These are phyloP conservation scores for Herpetospermum pedunculosum DNA, from an alignment of 306 rosid species.

Conservation along the genomic window DNA sequence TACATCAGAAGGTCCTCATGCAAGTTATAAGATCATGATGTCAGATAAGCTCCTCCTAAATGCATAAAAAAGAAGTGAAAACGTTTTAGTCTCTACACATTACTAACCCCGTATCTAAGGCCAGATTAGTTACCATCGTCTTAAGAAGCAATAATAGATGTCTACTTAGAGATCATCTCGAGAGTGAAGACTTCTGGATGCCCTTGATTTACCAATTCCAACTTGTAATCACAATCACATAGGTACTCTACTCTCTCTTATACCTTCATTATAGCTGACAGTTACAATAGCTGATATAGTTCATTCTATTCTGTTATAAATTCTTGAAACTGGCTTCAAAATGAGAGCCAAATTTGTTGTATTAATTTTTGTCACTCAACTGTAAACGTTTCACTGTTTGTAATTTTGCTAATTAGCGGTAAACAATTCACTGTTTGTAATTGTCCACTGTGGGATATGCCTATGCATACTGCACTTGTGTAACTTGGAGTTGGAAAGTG, in stretches of 20 bases:
- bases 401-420: background rate
- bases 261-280: background rate
- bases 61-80: slow-evolving; percentile 1
- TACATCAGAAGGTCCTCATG: slow-evolving; percentile 81
- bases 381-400: background rate
- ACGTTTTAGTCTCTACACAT: background rate
- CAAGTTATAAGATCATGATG: slow-evolving; percentile 68
- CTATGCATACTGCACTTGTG: background rate
- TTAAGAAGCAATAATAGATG: slow-evolving; percentile 4
- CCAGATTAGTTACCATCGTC: background rate
- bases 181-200: background rate
- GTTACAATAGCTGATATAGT: background rate
- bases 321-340: background rate
- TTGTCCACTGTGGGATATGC: background rate
- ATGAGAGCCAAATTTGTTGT: background rate
- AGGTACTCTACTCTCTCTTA: slow-evolving; percentile 8
- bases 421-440: background rate
- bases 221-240: slow-evolving; percentile 3
- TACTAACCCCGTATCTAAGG: background rate
- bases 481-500: background rate
- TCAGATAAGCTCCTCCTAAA: slow-evolving; percentile 51
- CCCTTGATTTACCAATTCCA: background rate
- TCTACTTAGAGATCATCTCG: background rate
- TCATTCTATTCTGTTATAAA: background rate
- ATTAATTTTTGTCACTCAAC: background rate